phyloP scores from a whole-genome alignment of 192 early-diverging fungal species.

The Chytriomyces confervae region DNA sequence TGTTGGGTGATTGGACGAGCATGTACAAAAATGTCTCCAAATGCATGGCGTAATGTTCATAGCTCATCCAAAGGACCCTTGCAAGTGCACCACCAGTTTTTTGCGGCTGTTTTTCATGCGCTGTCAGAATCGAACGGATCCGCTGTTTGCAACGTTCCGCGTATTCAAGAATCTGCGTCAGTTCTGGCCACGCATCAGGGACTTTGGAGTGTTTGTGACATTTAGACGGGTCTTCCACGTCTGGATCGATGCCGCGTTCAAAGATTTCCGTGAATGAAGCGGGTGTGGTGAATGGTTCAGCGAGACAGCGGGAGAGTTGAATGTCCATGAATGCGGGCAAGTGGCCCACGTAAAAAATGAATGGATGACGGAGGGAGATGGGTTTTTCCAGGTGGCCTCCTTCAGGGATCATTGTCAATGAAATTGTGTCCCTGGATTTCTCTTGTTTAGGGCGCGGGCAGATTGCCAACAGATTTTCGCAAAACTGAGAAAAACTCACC shows the following conservation, averaged over 20 bases:
- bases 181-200: constrained; percentile 73
- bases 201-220: constrained; percentile 81
- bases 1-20: constrained; percentile 72
- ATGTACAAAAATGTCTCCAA: constrained; percentile 92
- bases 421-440: constrained; percentile 67
- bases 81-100: constrained; percentile 47
- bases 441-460: background rate
- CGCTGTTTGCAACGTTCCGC: constrained; percentile 66
- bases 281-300: constrained; percentile 33
- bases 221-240: constrained; percentile 49
- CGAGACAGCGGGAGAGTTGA: constrained; percentile 45
- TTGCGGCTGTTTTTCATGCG: constrained; percentile 24
- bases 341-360: constrained; percentile 90
- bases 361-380: constrained; percentile 86
- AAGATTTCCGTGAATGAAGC: constrained; percentile 54
- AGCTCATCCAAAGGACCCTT: constrained; percentile 83
- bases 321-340: constrained; percentile 53
- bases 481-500: constrained; percentile 46
- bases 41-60: constrained; percentile 95
- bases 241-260: constrained; percentile 93
- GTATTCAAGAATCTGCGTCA: constrained; percentile 70
- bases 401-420: constrained; percentile 63
- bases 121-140: constrained; percentile 50
- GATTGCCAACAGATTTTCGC: background rate
- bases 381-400: constrained; percentile 62